Evolutionary conservation across 441 rosid genomes (phyloP), one percentile per base, ranked within the genome.

Genomic region (Populus hybrid): DNA sequence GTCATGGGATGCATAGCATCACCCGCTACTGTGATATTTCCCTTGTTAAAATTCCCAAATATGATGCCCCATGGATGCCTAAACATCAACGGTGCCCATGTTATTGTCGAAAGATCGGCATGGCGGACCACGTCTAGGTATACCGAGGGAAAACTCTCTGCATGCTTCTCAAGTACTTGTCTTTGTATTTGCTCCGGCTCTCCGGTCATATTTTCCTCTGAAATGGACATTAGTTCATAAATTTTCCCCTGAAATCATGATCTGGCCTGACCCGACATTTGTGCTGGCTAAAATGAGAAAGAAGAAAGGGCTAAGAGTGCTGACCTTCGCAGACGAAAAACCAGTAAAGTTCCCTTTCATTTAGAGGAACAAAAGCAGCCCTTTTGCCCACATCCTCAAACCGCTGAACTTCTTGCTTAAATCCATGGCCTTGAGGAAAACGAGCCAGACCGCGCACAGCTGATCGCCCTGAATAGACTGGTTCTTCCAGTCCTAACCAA

Each of bases 1-100:
- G 89, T 89, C 84, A 80, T 89, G 2, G 92, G 90, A 50, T 89
- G 92, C 90, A 87, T 86, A 0, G 90, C 90, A 24, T 89, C 89
- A 0, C 90, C 89, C 0, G 86, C 87, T 21, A 86, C 85, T 0
- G 85, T 84, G 23, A 87, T 18, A 61, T 81, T 85, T 32, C 80
- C 79, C 34, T 73, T 78, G 69, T 79, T 80, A 14, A 86, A 65
- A 1, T 71, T 86, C 9, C 86, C 86, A 5, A 81, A 71, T 4
- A 78, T 3, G n/a, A 87, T 79, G 8, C 81, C 64, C 89, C 87
- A 86, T 5, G 92, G 90, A 23, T 59, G 20, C 59, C 92, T 82
- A 4, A 84, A 76, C 77, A 72, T 63, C 67, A 86, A 12, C 3
- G 88, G 85, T 0, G 85, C 75, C 84, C 83, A 81, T 28, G 87